Evolutionary conservation across 2,329 filamentous ascomycete species (phyloP).

Genomic region (Cercospora berteroae): DNA sequence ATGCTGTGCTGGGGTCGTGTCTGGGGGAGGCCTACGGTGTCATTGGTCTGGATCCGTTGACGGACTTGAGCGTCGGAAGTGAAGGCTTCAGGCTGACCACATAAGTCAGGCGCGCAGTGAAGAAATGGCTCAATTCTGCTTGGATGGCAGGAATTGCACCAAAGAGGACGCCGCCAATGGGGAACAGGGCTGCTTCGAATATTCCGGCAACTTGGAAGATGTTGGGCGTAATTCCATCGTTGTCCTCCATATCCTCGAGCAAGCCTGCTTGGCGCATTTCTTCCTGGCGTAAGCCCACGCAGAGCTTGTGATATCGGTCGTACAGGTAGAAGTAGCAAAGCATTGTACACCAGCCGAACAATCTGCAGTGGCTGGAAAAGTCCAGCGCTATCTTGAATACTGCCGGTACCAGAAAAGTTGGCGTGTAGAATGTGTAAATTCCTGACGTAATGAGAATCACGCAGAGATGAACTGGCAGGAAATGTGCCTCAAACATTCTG

Average conservation of each 20-base stretch:
- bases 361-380: conserved; percentile 60
- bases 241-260: conserved; percentile 56
- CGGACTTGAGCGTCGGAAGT: conserved; percentile 18
- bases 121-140: conserved; percentile 68
- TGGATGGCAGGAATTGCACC: conserved; percentile 67
- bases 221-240: conserved; percentile 29
- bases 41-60: conserved; percentile 23
- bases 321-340: conserved; percentile 65
- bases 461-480: conserved; percentile 66
- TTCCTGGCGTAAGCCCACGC: conserved; percentile 58
- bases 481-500: conserved; percentile 72
- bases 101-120: conserved; percentile 67
- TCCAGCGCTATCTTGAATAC: conserved; percentile 59
- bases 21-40: conserved; percentile 22
- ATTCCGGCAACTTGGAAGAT: conserved; percentile 40
- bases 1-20: background rate
- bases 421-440: conserved; percentile 57
- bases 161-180: conserved; percentile 65
- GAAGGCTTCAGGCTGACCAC: conserved; percentile 67
- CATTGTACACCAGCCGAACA: conserved; percentile 61
- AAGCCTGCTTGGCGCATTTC: conserved; percentile 67
- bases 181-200: conserved; percentile 67
- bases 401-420: conserved; percentile 53
- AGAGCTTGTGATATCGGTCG: conserved; percentile 64
- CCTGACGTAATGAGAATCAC: conserved; percentile 63